Evolutionary conservation across 345 rosid species (phyloP), one percentile per base, ranked within the genome.

Genomic region (Heritiera fomes): DNA sequence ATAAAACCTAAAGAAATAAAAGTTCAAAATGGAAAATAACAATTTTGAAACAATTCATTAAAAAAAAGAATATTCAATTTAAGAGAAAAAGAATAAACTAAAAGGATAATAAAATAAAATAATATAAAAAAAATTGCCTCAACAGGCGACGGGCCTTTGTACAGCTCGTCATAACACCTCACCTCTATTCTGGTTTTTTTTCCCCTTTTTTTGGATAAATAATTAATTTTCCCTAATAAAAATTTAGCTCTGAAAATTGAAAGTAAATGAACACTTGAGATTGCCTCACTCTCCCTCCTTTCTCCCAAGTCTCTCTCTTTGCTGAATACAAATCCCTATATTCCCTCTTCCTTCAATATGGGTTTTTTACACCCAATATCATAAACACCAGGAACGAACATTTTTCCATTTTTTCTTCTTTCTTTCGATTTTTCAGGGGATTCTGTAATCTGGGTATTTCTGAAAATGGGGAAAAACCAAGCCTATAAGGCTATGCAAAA

Each of bases 401-500:
- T 6, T 6, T 67, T 70, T 68, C 49, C 15, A 17, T 11, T 34
- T 50, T 69, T 75, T 15, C 50, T 63, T 30, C 40, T 50, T 38
- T 77, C 46, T 64, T 32, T 74, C 41, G 49, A 41, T 30, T 65
- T 50, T 58, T 59, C 47, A n/a, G 15, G 55, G 40, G 23, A 52
- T 80, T 61, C 10, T 34, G 41, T 43, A 20, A 20, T 8, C 56
- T 68, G 80, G 76, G 71, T 73, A 55, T 41, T 58, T 53, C 76
- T 77, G 68, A 86, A 86, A 52, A 95, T 97, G 99, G 99, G 98
- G 76, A 97, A 96, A 88, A 96, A 96, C 82, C 99, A 96, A 85
- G 94, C 98, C 40, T 94, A 93, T 92, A 97, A 97, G 82, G 95
- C 99, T 79, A 94, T 94, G 99, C 99, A 97, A 91, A 89, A 88